Percentiles rank a stretch among this genome's conserved stretches.
Conservation (phyloP, 805 yeast species). For the Starmerella tilneyi region DNA sequence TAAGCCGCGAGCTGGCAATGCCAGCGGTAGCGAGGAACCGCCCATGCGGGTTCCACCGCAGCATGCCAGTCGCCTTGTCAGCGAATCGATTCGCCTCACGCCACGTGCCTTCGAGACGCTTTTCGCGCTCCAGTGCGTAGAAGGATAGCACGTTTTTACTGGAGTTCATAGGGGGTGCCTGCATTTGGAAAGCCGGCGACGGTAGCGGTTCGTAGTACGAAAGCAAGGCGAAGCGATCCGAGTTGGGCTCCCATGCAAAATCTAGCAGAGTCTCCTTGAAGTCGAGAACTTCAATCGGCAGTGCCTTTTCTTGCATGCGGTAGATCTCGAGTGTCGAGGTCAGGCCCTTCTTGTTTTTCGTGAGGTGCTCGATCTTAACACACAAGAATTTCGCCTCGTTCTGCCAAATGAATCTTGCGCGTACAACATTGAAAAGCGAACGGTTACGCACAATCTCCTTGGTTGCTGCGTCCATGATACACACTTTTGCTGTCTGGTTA, state of each 20-base stretch:
- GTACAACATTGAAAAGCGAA: constrained; percentile 88
- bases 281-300: constrained; percentile 92
- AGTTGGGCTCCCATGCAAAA: constrained; percentile 93
- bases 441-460: constrained; percentile 78
- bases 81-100: constrained; percentile 47
- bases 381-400: constrained; percentile 71
- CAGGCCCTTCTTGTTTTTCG: constrained; percentile 84
- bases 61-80: constrained; percentile 58
- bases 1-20: constrained; percentile 37
- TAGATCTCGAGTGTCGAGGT: constrained; percentile 89
- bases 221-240: constrained; percentile 75
- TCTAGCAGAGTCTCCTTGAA: constrained; percentile 77
- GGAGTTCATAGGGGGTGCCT: constrained; percentile 21
- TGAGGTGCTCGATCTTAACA: constrained; percentile 93
- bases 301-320: constrained; percentile 73
- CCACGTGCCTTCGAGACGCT: constrained; percentile 48
- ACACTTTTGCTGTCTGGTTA: constrained; percentile 91
- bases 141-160: constrained; percentile 52
- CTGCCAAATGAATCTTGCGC: constrained; percentile 91
- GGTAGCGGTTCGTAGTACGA: constrained; percentile 41
- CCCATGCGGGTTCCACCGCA: constrained; percentile 88
- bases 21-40: constrained; percentile 58
- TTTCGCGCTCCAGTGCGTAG: constrained; percentile 64
- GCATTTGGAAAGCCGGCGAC: constrained; percentile 26
- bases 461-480: constrained; percentile 77